These are phyloP conservation scores for Penicillium pulvis DNA, from an alignment of 495 filamentous ascomycete genomes.

Conservation along the genomic window DNA sequence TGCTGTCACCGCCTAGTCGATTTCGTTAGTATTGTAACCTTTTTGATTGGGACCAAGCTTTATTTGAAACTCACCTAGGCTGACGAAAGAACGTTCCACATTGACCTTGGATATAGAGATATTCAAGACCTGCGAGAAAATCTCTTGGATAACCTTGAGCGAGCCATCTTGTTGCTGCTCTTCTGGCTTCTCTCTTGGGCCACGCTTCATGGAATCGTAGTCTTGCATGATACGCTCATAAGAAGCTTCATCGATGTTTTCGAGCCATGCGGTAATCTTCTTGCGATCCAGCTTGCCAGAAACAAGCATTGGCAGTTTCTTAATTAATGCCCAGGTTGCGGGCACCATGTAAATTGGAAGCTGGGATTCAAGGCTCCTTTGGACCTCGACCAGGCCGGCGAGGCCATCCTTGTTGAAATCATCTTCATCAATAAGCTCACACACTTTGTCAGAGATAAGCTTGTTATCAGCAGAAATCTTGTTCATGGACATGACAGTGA, in stretches of 20 bases:
- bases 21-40: conserved; percentile 25
- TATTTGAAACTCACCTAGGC: conserved; percentile 37
- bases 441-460: conserved; percentile 34
- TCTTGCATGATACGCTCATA: conserved; percentile 45
- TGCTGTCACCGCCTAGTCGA: conserved; percentile 48
- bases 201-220: conserved; percentile 35
- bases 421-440: conserved; percentile 37
- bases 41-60: conserved; percentile 11
- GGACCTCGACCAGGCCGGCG: conserved; percentile 36
- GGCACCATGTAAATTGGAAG: conserved; percentile 55
- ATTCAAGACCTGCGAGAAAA: conserved; percentile 54
- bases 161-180: conserved; percentile 28
- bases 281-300: conserved; percentile 55
- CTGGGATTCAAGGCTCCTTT: conserved; percentile 37
- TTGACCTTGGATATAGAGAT: conserved; percentile 41
- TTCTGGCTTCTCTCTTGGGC: conserved; percentile 27
- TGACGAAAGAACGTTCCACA: conserved; percentile 44
- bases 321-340: conserved; percentile 45
- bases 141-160: conserved; percentile 34
- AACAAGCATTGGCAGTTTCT: conserved; percentile 48
- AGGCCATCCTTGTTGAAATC: conserved; percentile 28
- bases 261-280: conserved; percentile 46
- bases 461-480: conserved; percentile 31
- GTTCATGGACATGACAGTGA: conserved; percentile 46
- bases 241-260: conserved; percentile 37